Evolutionary conservation across 768 basidiomycete genomes (phyloP).

Genomic region (Agrocybe chaxingu): DNA sequence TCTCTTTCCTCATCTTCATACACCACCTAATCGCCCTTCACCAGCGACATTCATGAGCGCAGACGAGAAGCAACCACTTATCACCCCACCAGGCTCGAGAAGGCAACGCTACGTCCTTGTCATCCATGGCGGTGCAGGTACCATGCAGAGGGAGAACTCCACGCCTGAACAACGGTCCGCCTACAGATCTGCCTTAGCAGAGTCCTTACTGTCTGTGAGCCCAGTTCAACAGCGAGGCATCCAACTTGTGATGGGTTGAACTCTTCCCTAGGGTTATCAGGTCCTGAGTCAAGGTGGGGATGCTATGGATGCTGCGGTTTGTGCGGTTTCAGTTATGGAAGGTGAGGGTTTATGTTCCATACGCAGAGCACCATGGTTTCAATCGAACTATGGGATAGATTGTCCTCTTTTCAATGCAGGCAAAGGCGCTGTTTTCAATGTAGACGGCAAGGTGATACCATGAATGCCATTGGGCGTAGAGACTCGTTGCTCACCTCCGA

Average conservation of each 20-base stretch:
- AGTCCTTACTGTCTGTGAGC: constrained; percentile 48
- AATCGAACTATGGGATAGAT: constrained; percentile 37
- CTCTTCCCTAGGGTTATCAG: constrained; percentile 46
- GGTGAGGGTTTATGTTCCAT: constrained; percentile 34
- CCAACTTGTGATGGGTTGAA: neutral
- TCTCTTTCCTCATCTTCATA: too few species aligned
- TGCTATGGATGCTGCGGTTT: constrained; percentile 79
- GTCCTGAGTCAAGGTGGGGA: constrained; percentile 68
- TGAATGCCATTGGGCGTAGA: neutral
- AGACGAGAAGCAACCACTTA: constrained; percentile 19
- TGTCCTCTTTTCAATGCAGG: constrained; percentile 76
- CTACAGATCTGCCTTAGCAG: constrained; percentile 53
- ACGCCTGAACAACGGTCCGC: constrained; percentile 57
- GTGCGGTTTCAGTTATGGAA: constrained; percentile 73
- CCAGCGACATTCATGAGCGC: constrained; percentile 3
- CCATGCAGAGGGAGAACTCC: constrained; percentile 52
- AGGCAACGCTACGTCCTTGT: constrained; percentile 43
- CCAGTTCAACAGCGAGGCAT: neutral
- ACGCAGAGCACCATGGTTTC: neutral
- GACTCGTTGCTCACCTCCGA: neutral
- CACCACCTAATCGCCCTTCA: too few species aligned
- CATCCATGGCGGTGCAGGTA: constrained; percentile 81
- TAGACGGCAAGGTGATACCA: constrained; percentile 62
- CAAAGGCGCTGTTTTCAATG: constrained; percentile 82
- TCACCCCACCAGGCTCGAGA: constrained; percentile 1